These are phyloP conservation scores for Dendrobium huoshanense DNA, from an alignment of 106 monocot species.

Conservation along the genomic window DNA sequence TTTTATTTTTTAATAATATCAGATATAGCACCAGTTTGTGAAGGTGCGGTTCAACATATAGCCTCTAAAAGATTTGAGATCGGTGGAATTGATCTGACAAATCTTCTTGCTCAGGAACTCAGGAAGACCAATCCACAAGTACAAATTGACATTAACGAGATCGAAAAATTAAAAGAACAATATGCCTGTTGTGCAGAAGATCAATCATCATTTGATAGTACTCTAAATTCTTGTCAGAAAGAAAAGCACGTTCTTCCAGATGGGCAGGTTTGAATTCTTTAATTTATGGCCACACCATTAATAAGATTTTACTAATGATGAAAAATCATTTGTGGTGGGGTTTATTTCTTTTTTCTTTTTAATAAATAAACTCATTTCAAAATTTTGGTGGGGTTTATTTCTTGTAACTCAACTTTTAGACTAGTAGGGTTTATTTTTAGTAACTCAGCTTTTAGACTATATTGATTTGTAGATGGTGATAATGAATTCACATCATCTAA, in stretches of 20 bases:
- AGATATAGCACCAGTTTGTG: slow-evolving; percentile 98
- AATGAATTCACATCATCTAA: no score
- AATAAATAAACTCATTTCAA: no score
- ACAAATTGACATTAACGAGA: slow-evolving; percentile 61
- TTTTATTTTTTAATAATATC: slow-evolving; percentile 9
- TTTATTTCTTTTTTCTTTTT: not conserved
- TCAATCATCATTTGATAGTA: slow-evolving; percentile 52
- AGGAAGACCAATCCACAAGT: slow-evolving; percentile 63
- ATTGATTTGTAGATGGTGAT: no score
- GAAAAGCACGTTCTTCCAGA: slow-evolving; percentile 87
- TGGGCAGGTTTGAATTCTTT: slow-evolving; percentile 59
- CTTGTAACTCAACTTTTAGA: not conserved
- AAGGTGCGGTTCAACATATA: slow-evolving; percentile 98
- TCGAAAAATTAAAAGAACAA: slow-evolving; percentile 84
- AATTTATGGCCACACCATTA: not conserved
- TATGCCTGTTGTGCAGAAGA: slow-evolving; percentile 76
- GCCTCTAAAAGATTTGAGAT: slow-evolving; percentile 97
- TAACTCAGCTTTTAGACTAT: no score
- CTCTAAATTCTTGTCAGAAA: slow-evolving; percentile 35
- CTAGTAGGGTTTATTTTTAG: not conserved
- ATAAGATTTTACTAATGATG: not conserved
- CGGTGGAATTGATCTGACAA: slow-evolving; percentile 93
- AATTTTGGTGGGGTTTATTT: not conserved
- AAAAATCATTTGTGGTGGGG: not conserved
- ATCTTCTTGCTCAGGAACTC: slow-evolving; percentile 74